Percentiles rank a stretch among this genome's conserved stretches.
phyloP scores from a whole-genome alignment of 805 yeast genomes.

The Lachancea dasiensis region DNA sequence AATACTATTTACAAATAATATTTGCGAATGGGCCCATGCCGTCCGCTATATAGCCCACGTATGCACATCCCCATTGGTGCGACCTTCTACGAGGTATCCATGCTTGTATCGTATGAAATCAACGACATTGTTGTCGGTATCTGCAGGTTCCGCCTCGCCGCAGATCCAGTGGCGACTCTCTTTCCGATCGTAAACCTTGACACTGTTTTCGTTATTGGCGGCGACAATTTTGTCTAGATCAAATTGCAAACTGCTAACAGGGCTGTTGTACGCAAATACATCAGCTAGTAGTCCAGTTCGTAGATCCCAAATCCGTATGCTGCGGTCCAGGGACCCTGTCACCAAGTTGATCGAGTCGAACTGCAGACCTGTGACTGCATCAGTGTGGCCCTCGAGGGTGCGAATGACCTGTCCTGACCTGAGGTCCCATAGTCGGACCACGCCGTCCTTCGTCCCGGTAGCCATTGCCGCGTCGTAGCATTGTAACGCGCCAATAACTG shows the following conservation, averaged over 20 bases:
- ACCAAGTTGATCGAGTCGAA: slow-evolving; percentile 61
- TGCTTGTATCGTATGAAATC: slow-evolving; percentile 47
- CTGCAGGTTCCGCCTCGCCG: slow-evolving; percentile 37
- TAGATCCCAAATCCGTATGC: slow-evolving; percentile 67
- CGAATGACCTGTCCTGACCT: slow-evolving; percentile 62
- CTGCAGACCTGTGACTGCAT: slow-evolving; percentile 59
- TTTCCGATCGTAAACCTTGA: slow-evolving; percentile 54
- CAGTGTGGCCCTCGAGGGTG: slow-evolving; percentile 60
- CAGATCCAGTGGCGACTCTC: slow-evolving; percentile 48
- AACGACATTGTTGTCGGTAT: slow-evolving; percentile 22
- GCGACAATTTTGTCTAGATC: slow-evolving; percentile 52
- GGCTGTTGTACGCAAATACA: slow-evolving; percentile 54
- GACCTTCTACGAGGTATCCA: slow-evolving; percentile 63
- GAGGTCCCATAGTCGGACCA: slow-evolving; percentile 71
- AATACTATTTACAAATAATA: slow-evolving; percentile 1
- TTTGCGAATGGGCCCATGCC: neutral
- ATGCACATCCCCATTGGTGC: slow-evolving; percentile 53
- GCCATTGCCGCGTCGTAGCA: slow-evolving; percentile 73
- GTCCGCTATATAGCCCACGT: slow-evolving; percentile 50
- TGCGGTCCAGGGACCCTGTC: slow-evolving; percentile 59
- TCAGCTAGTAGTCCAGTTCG: slow-evolving; percentile 58
- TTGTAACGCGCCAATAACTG: slow-evolving; percentile 61
- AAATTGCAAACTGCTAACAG: slow-evolving; percentile 52
- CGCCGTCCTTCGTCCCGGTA: slow-evolving; percentile 71
- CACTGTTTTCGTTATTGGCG: slow-evolving; percentile 43